A percentile compares a stretch with the other conserved stretches of the same genome.
Conservation (phyloP, 2,329 filamentous ascomycete genomes). For the Apiospora sp. region DNA sequence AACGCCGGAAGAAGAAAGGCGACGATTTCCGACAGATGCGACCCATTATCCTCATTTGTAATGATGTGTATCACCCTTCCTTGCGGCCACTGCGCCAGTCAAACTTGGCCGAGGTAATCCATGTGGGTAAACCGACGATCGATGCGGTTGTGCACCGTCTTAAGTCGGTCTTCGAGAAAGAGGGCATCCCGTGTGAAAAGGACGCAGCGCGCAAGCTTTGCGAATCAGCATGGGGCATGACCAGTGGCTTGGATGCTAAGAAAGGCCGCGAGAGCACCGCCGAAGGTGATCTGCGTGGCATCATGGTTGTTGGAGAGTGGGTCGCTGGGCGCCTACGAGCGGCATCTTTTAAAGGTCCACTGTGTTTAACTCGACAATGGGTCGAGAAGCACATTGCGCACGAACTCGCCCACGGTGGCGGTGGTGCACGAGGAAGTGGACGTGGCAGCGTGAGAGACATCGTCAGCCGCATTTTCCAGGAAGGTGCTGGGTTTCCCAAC, state of each 20-base stretch:
- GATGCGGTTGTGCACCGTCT: constrained; percentile 85
- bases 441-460: constrained; percentile 78
- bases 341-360: constrained; percentile 49
- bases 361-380: constrained; percentile 75
- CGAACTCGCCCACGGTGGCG: constrained; percentile 74
- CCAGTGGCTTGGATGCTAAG: constrained; percentile 72
- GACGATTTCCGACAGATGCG: constrained; percentile 89
- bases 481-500: constrained; percentile 80
- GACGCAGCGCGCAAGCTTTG: constrained; percentile 88
- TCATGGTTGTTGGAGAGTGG: constrained; percentile 90
- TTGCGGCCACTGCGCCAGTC: constrained; percentile 88
- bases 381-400: constrained; percentile 75
- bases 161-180: constrained; percentile 85
- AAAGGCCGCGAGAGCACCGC: constrained; percentile 73
- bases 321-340: constrained; percentile 75
- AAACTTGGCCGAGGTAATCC: constrained; percentile 85
- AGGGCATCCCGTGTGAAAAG: constrained; percentile 86
- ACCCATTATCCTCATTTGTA: constrained; percentile 93
- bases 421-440: constrained; percentile 74
- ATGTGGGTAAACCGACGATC: constrained; percentile 86
- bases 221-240: constrained; percentile 84
- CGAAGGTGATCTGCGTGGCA: constrained; percentile 78
- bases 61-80: constrained; percentile 93
- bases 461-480: constrained; percentile 78
- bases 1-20: constrained; percentile 73